Evolutionary conservation across 805 yeast species (phyloP).

Genomic region (Candida insectorum): DNA sequence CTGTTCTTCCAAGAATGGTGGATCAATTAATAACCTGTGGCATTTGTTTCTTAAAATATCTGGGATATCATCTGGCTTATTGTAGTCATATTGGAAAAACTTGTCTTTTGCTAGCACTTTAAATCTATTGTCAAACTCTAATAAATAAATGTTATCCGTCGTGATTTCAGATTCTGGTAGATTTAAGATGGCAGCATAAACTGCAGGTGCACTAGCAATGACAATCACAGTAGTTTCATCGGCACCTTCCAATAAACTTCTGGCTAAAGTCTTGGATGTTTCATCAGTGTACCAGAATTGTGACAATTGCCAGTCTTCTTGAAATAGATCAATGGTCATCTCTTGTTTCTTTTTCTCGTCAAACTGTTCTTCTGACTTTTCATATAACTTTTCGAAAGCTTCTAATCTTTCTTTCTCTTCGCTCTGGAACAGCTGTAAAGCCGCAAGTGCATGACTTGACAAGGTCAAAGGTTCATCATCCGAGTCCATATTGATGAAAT

Average conservation of each 20-base stretch:
- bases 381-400: conserved; percentile 51
- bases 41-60: conserved; percentile 55
- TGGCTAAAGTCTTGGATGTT: conserved; percentile 68
- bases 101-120: conserved; percentile 67
- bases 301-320: conserved; percentile 92
- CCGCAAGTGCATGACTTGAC: conserved; percentile 50
- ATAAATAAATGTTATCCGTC: conserved; percentile 64
- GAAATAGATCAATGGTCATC: conserved; percentile 66
- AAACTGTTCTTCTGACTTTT: conserved; percentile 55
- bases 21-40: conserved; percentile 76
- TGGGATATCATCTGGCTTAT: conserved; percentile 62
- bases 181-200: conserved; percentile 70
- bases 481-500: no score
- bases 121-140: conserved; percentile 80
- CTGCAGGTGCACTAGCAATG: conserved; percentile 87
- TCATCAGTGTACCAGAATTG: conserved; percentile 85
- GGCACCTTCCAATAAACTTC: conserved; percentile 74
- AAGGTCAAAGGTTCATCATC: conserved; percentile 44
- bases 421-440: conserved; percentile 58
- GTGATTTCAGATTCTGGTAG: conserved; percentile 52
- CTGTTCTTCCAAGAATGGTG: conserved; percentile 79
- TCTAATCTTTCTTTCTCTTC: conserved; percentile 60
- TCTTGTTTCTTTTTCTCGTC: conserved; percentile 24
- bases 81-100: conserved; percentile 75
- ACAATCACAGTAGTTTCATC: conserved; percentile 67